Conservation (phyloP, 345 rosid genomes). For the Xanthoceras sorbifolium region DNA sequence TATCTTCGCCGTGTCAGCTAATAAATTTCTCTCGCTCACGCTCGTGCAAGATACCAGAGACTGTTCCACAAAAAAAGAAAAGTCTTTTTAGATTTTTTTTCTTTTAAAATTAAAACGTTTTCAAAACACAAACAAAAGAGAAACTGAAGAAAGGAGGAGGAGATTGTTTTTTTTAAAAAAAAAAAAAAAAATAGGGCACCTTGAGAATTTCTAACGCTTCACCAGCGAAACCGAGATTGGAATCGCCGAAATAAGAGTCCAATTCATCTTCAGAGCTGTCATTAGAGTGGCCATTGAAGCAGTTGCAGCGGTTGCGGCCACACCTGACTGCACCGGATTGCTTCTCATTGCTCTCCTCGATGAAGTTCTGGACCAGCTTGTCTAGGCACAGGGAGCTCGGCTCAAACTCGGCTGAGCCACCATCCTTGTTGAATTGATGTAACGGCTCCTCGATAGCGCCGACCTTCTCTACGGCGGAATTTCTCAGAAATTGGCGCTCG, state of each 20-base stretch:
- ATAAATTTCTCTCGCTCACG: constrained; percentile 55
- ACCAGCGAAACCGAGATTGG: constrained; percentile 30
- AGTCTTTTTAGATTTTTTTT: too few relatives aligned
- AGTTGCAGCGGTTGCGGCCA: constrained; percentile 55
- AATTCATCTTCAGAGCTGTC: constrained; percentile 80
- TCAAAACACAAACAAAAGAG: neutral
- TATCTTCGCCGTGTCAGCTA: constrained; percentile 64
- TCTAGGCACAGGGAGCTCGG: constrained; percentile 76
- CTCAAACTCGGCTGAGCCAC: constrained; percentile 52
- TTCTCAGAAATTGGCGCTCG: constrained; percentile 73
- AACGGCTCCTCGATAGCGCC: constrained; percentile 27
- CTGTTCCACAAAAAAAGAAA: constrained; percentile 32
- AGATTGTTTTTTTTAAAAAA: too few relatives aligned
- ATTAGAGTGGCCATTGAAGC: constrained; percentile 60
- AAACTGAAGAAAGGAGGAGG: neutral
- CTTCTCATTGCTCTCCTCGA: constrained; percentile 71
- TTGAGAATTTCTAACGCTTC: constrained; percentile 66
- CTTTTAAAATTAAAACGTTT: too few relatives aligned
- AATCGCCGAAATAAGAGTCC: constrained; percentile 43
- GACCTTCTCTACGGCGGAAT: constrained; percentile 44
- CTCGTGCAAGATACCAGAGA: constrained; percentile 60
- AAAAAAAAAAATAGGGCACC: constrained; percentile 34
- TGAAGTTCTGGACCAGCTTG: constrained; percentile 77
- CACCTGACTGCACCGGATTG: constrained; percentile 39
- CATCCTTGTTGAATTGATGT: constrained; percentile 37